phyloP scores from a whole-genome alignment of 2,329 filamentous ascomycete genomes.

The Orbilia javanica region DNA sequence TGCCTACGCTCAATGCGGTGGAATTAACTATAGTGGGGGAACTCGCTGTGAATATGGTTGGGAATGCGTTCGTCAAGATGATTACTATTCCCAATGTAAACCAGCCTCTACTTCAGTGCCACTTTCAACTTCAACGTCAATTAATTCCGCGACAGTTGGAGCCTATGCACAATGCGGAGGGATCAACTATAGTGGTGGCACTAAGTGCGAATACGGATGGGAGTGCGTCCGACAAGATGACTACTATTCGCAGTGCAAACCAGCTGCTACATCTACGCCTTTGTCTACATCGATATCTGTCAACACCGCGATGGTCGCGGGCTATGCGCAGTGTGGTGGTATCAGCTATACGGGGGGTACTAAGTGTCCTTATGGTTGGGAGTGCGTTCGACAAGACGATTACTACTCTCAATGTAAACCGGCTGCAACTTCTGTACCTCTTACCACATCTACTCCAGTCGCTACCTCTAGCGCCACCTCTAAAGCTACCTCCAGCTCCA shows the following conservation, averaged over 20 bases:
- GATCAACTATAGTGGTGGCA: conserved; percentile 4
- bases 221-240: conserved; percentile 11
- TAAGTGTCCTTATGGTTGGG: conserved; percentile 6
- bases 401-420: conserved; percentile 39
- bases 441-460: neutral
- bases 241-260: conserved; percentile 43
- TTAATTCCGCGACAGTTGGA: neutral
- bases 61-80: conserved; percentile 29
- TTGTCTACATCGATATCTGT: neutral
- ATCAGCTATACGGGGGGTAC: conserved; percentile 14
- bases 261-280: neutral
- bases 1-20: conserved; percentile 31
- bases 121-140: conserved; percentile 35
- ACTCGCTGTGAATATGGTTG: conserved; percentile 40
- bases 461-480: neutral
- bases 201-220: conserved; percentile 12
- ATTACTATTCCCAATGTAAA: conserved; percentile 57
- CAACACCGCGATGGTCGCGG: neutral
- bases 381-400: conserved; percentile 7
- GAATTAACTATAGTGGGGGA: conserved; percentile 14
- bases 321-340: conserved; percentile 32
- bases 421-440: neutral
- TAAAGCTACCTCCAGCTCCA: neutral
- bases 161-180: conserved; percentile 40
- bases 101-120: conserved; percentile 11